A percentile compares a stretch with the other conserved stretches of the same genome.
These are phyloP conservation scores for Hymenoscyphus repandus DNA, from an alignment of 2,329 filamentous ascomycete species.

Conservation along the genomic window DNA sequence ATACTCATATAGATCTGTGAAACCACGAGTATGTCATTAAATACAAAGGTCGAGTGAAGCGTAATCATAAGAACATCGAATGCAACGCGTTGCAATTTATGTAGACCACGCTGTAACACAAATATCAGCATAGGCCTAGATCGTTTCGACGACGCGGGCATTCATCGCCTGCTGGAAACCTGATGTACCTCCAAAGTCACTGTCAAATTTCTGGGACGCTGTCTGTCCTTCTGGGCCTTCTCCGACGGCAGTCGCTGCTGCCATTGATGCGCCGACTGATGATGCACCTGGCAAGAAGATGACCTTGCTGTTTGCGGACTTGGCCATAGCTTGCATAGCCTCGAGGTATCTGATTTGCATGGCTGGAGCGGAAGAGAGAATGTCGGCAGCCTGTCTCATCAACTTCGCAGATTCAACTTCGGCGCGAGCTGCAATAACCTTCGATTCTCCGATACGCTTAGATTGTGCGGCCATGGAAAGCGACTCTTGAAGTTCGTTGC, in stretches of 20 bases:
- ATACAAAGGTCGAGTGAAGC: too few relatives aligned
- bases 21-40: too few relatives aligned
- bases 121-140: conserved; percentile 45
- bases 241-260: conserved; percentile 45
- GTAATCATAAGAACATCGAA: too few relatives aligned
- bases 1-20: too few relatives aligned
- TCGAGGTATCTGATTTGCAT: conserved; percentile 99
- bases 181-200: conserved; percentile 49
- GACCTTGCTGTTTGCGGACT: conserved; percentile 81
- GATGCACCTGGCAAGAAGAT: conserved; percentile 67
- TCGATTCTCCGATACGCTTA: conserved; percentile 97
- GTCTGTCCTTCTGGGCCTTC: conserved; percentile 45
- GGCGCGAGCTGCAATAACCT: conserved; percentile 94
- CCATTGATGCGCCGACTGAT: conserved; percentile 52
- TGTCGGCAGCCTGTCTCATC: conserved; percentile 90
- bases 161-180: conserved; percentile 79
- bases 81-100: background rate
- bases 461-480: conserved; percentile 97
- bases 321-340: conserved; percentile 98
- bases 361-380: conserved; percentile 82
- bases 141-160: conserved; percentile 77
- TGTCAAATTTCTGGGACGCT: conserved; percentile 33
- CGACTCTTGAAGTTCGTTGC: conserved; percentile 88
- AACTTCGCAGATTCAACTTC: conserved; percentile 96
- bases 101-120: conserved; percentile 30